A percentile compares a stretch with the other conserved stretches of the same genome.
Evolutionary conservation across 108 stramenopile genomes (phyloP).

Genomic region (Cyclotella baltica): DNA sequence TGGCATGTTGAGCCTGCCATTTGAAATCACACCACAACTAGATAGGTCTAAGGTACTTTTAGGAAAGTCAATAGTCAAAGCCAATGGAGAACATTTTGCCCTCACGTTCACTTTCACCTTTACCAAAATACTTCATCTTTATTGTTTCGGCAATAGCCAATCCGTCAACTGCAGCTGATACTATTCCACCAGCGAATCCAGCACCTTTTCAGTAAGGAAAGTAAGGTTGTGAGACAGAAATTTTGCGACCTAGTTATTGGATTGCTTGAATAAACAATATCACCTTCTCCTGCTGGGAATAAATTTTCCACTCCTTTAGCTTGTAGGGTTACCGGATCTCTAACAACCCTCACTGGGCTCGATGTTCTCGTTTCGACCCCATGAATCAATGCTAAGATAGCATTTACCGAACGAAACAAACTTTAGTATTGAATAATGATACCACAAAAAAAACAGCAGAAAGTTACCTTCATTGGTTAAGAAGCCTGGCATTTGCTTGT

Average conservation of each 20-base stretch:
- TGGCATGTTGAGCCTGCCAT: too few relatives aligned
- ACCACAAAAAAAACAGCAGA: background rate
- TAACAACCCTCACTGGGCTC: conserved; percentile 81
- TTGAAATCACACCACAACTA: too few relatives aligned
- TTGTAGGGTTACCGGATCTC: conserved; percentile 75
- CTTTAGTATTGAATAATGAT: background rate
- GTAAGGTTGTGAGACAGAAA: too few relatives aligned
- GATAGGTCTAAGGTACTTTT: background rate
- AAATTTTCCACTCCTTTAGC: conserved; percentile 71
- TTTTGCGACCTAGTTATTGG: too few relatives aligned
- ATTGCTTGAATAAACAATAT: too few relatives aligned
- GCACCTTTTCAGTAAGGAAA: too few relatives aligned
- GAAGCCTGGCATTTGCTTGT: conserved; percentile 85
- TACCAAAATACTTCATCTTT: conserved; percentile 54
- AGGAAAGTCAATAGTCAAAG: conserved; percentile 32
- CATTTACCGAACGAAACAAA: conserved; percentile 26
- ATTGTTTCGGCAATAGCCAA: conserved; percentile 85
- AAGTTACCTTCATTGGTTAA: conserved; percentile 18
- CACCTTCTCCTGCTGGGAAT: conserved; percentile 91
- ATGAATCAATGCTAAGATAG: conserved; percentile 78
- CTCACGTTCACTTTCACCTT: background rate
- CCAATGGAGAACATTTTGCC: conserved; percentile 14
- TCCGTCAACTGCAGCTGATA: conserved; percentile 96
- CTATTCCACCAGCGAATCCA: conserved; percentile 97
- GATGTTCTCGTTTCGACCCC: conserved; percentile 96